These are phyloP conservation scores for Elongisporangium senticosum DNA, from an alignment of 352 stramenopile genomes.

Conservation along the genomic window DNA sequence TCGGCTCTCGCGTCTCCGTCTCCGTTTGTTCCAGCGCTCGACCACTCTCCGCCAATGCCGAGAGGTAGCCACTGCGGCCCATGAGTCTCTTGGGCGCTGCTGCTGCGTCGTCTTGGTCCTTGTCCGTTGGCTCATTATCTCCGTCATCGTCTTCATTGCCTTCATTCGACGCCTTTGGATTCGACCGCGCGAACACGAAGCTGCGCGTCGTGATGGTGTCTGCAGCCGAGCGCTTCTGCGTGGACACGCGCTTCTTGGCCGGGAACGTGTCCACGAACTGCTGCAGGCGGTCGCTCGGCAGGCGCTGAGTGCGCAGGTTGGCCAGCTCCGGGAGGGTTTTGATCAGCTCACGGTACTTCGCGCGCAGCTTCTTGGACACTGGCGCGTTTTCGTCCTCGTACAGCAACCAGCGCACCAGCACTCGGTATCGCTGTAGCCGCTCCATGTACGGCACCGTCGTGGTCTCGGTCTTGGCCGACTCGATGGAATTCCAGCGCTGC, in stretches of 20 bases:
- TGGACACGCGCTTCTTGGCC: conserved; percentile 38
- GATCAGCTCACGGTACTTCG: conserved; percentile 23
- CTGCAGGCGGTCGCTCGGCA: conserved; percentile 39
- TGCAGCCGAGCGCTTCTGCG: conserved; percentile 49
- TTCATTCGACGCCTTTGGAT: neutral
- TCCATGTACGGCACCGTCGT: conserved; percentile 47
- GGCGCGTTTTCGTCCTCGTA: conserved; percentile 26
- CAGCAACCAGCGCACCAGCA: conserved; percentile 40
- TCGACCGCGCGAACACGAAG: conserved; percentile 59
- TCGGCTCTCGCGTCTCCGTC: neutral
- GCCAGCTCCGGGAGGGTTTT: conserved; percentile 33
- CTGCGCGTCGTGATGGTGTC: conserved; percentile 47
- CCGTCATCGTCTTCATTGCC: neutral
- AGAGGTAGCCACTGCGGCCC: too few relatives aligned
- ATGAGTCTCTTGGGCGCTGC: conserved; percentile 11
- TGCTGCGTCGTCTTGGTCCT: conserved; percentile 7
- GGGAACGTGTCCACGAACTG: conserved; percentile 45
- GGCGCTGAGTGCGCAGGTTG: conserved; percentile 29
- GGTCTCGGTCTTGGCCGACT: conserved; percentile 34
- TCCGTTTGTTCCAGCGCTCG: neutral
- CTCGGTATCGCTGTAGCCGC: conserved; percentile 51
- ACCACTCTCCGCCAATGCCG: too few relatives aligned
- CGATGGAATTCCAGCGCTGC: conserved; percentile 51
- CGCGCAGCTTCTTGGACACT: conserved; percentile 25
- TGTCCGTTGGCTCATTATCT: neutral